phyloP scores from a whole-genome alignment of 441 rosid species.

The Bruguiera hainesii region DNA sequence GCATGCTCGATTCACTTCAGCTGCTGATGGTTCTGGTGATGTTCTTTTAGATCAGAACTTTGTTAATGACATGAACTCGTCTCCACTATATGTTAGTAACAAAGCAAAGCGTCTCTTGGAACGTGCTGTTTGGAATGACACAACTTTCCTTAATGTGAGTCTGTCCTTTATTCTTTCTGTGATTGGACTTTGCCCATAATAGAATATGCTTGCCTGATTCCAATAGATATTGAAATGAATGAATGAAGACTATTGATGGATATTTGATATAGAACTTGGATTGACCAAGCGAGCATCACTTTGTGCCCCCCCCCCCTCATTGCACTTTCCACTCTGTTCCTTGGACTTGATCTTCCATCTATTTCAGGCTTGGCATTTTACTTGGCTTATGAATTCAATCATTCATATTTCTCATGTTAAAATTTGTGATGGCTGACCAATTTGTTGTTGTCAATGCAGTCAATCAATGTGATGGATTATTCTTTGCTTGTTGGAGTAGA shows the following conservation, averaged over 20 bases:
- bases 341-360: not conserved
- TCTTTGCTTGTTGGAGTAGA: conserved; percentile 94
- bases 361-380: not conserved
- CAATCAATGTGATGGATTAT: conserved; percentile 96
- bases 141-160: conserved; percentile 88
- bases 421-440: conserved; percentile 1
- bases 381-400: not conserved
- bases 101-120: conserved; percentile 64
- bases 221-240: not conserved
- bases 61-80: conserved; percentile 86
- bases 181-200: not conserved
- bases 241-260: too few relatives aligned
- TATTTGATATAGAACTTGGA: too few relatives aligned
- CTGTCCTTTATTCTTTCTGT: not conserved
- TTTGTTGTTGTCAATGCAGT: conserved; percentile 40
- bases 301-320: not conserved
- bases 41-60: conserved; percentile 97
- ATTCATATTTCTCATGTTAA: not conserved
- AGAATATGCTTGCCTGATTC: not conserved
- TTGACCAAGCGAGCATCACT: too few relatives aligned
- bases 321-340: not conserved
- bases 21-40: conserved; percentile 56
- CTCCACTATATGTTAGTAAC: conserved; percentile 84
- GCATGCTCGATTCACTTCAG: conserved; percentile 64
- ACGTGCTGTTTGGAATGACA: conserved; percentile 97